Evolutionary conservation across 208 protist genomes (phyloP), one percentile per base, ranked within the genome.

Genomic region (Trypanosoma congolense): DNA sequence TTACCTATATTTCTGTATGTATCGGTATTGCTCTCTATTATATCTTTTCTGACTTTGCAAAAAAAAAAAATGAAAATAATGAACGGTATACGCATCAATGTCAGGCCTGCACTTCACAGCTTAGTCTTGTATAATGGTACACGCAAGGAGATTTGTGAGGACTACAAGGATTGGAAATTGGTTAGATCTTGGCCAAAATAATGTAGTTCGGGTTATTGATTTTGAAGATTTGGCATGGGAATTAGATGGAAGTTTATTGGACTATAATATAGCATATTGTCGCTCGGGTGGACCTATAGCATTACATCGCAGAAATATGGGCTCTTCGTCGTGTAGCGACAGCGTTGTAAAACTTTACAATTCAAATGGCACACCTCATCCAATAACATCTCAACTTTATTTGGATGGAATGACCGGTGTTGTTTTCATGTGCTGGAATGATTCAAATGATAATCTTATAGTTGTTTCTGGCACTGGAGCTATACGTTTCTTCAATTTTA

Each of bases 341-440:
- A 65, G 33, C 43, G 50, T 69, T 61, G 56, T 71, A 42, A 35
- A 67, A 41, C 75, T 85, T 9, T 62, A 57, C 29, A 72, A 54
- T 43, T 4, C 60, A 25, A 56, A 25, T 46, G 60, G 70, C 5
- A 54, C 6, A 40, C 29, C 42, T 28, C 57, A 73, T 53, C 53
- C 51, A 24, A 43, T 57, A 25, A 65, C 47, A 12, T 38, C 38
- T 28, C 36, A 31, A 56, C 77, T 83, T 48, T 28, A 10, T 28
- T 65, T 68, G 3, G 54, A 65, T 45, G 68, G 69, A 6, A 71
- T 73, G 2, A 62, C 86, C 44, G 68, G 53, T 28, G 76, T 88
- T 16, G 30, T 79, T 12, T 89, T 75, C 41, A 72, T 89, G 65
- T 82, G 73, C 48, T 92, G 80, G 81, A 81, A 85, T 62, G 35